Conservation (phyloP, 2,329 filamentous ascomycete genomes). For the Fusarium continuum region DNA sequence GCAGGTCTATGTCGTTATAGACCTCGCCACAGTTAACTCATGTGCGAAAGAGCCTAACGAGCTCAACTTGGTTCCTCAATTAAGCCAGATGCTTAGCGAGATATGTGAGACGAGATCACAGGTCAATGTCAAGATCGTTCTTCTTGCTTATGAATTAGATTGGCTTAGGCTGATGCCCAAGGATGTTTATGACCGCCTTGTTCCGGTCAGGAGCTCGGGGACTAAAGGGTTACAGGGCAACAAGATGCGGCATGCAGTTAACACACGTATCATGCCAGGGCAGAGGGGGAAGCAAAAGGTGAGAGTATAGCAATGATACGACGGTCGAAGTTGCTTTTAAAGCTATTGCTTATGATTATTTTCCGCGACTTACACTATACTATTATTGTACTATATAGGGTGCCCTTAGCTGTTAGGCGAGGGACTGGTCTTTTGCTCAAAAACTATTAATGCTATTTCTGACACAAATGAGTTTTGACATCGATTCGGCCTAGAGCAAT, state of each 20-base stretch:
- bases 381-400: too few species aligned
- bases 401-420: too few species aligned
- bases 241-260: background rate
- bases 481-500: too few species aligned
- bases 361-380: too few species aligned
- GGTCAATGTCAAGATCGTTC: background rate
- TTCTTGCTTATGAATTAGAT: background rate
- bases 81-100: background rate
- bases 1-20: conserved; percentile 5
- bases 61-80: background rate
- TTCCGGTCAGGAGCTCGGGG: background rate
- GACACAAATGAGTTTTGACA: too few species aligned
- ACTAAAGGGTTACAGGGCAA: background rate
- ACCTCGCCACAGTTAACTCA: background rate
- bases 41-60: background rate
- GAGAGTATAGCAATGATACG: background rate
- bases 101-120: accelerated
- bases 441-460: too few species aligned
- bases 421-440: too few species aligned
- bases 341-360: too few species aligned
- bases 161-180: background rate
- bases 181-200: background rate
- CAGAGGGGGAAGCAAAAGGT: background rate
- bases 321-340: too few species aligned
- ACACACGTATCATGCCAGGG: background rate